phyloP scores from a whole-genome alignment of 2,329 filamentous ascomycete species.

The Orbilia javanica region DNA sequence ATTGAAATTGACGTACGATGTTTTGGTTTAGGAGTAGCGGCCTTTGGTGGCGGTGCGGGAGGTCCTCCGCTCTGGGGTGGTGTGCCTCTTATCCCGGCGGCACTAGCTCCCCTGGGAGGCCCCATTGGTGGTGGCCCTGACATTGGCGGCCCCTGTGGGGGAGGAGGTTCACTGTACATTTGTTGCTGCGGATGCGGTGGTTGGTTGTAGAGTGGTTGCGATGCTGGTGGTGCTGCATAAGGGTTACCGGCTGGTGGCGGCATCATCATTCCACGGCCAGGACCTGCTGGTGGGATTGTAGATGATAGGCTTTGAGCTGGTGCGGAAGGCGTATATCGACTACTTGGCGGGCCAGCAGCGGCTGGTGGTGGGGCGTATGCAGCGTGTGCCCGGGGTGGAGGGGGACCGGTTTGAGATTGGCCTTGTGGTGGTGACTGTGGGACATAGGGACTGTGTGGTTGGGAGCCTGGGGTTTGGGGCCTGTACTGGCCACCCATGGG shows the following conservation, averaged over 20 bases:
- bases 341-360: conserved; percentile 61
- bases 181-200: conserved; percentile 63
- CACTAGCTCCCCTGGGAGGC: conserved; percentile 61
- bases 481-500: conserved; percentile 62
- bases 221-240: conserved; percentile 63
- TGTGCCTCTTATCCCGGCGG: conserved; percentile 57
- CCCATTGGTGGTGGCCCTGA: conserved; percentile 63
- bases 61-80: conserved; percentile 68
- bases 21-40: conserved; percentile 70
- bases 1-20: conserved; percentile 70
- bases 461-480: conserved; percentile 72
- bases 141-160: conserved; percentile 58
- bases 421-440: conserved; percentile 69
- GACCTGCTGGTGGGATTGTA: conserved; percentile 25
- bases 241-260: conserved; percentile 66
- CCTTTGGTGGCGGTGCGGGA: conserved; percentile 68
- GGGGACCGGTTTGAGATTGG: conserved; percentile 63
- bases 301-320: conserved; percentile 28
- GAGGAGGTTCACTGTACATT: conserved; percentile 59
- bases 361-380: conserved; percentile 75
- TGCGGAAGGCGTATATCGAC: conserved; percentile 40
- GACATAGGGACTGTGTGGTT: conserved; percentile 69
- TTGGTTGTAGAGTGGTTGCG: conserved; percentile 60
- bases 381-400: conserved; percentile 67
- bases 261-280: conserved; percentile 62